Base-by-base conservation (phyloP, 2,329 filamentous ascomycete species). In the Xylariaceae sp. region DNA sequence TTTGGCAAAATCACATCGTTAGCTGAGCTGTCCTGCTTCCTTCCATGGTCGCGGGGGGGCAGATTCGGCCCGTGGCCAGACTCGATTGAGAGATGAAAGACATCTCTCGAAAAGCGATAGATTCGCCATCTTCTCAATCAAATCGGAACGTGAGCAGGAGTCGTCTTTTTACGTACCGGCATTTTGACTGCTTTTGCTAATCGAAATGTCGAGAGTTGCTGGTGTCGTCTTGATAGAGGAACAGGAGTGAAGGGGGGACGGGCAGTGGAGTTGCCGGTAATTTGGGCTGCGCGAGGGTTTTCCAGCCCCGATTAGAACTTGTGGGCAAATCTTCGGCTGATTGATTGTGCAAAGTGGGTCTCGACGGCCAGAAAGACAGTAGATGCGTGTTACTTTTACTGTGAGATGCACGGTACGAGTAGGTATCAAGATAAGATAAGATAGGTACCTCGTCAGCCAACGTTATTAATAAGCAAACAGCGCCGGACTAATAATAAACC, bases 111-210 rank as follows among this genome's bases (percentile, higher is more conserved):
- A 26, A 5, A 16, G 34, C 15, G 30, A 13, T 13, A 6, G 18
- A 32, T 18, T 22, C 19, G n/a, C n/a, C n/a, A 4, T 44, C 18
- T 26, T 36, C 21, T 26, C 30, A n/a, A n/a, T 39, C 6, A 15
- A 15, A 9, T 19, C 19, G 15, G 7, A 36, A 13, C 8, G 19
- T 15, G 5, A 30, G n/a, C 13, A 21, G 16, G 13, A 40, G 22
- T 37, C 5, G 5, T 21, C 29, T 29, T 43, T 42, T n/a, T 56
- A 72, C 70, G 56, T 72, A 72, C 70, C 70, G 70, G 70, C 70
- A 72, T 72, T 62, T 70, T 72, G 70, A 71, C 68, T 66, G 69
- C 65, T 70, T 61, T 58, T 67, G 66, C 61, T 64, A 65, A 61
- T 67, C 65, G 49, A 61, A 69, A 68, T 70, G 69, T 70, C 68